These are phyloP conservation scores for Hyphopichia buzzinii DNA, from an alignment of 1,139 yeast species.

Conservation along the genomic window DNA sequence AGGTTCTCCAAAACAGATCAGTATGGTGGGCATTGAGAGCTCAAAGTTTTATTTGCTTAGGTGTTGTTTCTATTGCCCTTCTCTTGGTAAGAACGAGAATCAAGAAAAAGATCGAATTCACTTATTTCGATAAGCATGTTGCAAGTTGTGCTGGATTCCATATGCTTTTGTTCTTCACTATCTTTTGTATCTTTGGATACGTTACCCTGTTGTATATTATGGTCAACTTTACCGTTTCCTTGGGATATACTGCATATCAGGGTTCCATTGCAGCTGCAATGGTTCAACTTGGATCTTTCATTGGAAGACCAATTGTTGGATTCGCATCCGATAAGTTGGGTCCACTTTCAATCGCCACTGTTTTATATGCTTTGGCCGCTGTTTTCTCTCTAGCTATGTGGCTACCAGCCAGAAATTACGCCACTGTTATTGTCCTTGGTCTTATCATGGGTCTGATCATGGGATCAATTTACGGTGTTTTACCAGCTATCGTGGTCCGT, in stretches of 20 bases:
- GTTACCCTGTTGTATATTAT: conserved; percentile 36
- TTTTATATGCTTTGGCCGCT: conserved; percentile 33
- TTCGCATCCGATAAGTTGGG: conserved; percentile 45
- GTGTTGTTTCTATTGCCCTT: conserved; percentile 23
- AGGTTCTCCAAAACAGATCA: conserved; percentile 17
- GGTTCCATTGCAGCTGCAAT: conserved; percentile 52
- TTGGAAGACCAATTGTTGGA: conserved; percentile 47
- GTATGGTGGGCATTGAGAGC: conserved; percentile 44
- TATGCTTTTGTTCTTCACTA: conserved; percentile 23
- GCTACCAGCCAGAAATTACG: conserved; percentile 57
- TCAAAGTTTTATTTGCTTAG: conserved; percentile 29
- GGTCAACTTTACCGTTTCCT: conserved; percentile 27
- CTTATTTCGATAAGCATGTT: conserved; percentile 21
- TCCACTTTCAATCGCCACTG: conserved; percentile 38
- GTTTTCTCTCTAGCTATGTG: conserved; percentile 52
- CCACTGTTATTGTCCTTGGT: conserved; percentile 35
- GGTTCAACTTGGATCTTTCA: conserved; percentile 39
- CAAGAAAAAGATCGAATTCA: conserved; percentile 18
- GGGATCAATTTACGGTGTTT: conserved; percentile 12
- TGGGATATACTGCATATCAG: conserved; percentile 26
- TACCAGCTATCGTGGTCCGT: conserved; percentile 15
- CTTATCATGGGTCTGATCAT: conserved; percentile 15
- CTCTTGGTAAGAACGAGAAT: conserved; percentile 14
- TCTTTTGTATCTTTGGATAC: conserved; percentile 38
- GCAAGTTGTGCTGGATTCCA: conserved; percentile 27